Conservation (phyloP, 352 stramenopile species). For the Pythium scleroteichum region DNA sequence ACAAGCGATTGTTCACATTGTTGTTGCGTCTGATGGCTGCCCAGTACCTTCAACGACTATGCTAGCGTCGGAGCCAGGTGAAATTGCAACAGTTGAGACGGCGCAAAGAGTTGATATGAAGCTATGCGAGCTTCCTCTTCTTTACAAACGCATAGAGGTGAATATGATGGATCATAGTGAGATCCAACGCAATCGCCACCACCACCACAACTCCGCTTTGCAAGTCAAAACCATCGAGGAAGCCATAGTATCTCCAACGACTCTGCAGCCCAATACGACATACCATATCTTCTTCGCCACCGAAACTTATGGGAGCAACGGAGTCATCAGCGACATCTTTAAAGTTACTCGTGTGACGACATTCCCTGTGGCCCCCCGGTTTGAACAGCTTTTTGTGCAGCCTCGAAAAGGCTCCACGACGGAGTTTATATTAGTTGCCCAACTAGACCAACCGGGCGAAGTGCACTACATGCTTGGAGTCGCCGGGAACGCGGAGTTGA, state of each 20-base stretch:
- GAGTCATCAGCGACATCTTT: conserved; percentile 61
- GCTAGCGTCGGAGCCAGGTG: conserved; percentile 1
- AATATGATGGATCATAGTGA: conserved; percentile 19
- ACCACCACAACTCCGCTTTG: conserved; percentile 9
- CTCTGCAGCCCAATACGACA: conserved; percentile 30
- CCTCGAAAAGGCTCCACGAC: conserved; percentile 76
- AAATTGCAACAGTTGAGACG: background rate
- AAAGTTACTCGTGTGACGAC: conserved; percentile 42
- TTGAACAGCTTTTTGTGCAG: conserved; percentile 42
- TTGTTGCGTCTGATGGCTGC: conserved; percentile 50
- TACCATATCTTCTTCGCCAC: conserved; percentile 33
- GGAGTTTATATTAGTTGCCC: conserved; percentile 58
- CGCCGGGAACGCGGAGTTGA: conserved; percentile 60
- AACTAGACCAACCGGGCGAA: conserved; percentile 59
- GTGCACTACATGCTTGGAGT: conserved; percentile 73
- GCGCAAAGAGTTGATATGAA: background rate
- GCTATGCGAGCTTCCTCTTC: conserved; percentile 23
- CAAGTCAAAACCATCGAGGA: conserved; percentile 22
- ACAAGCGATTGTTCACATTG: conserved; percentile 48
- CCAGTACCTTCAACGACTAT: conserved; percentile 16
- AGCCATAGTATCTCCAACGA: background rate
- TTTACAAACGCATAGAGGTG: conserved; percentile 35
- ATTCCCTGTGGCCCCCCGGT: conserved; percentile 41
- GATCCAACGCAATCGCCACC: conserved; percentile 9
- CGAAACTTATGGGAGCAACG: conserved; percentile 29